Evolutionary conservation across 495 filamentous ascomycete genomes (phyloP), one percentile per base, ranked within the genome.

Genomic region (Umbilicaria muhlenbergii): DNA sequence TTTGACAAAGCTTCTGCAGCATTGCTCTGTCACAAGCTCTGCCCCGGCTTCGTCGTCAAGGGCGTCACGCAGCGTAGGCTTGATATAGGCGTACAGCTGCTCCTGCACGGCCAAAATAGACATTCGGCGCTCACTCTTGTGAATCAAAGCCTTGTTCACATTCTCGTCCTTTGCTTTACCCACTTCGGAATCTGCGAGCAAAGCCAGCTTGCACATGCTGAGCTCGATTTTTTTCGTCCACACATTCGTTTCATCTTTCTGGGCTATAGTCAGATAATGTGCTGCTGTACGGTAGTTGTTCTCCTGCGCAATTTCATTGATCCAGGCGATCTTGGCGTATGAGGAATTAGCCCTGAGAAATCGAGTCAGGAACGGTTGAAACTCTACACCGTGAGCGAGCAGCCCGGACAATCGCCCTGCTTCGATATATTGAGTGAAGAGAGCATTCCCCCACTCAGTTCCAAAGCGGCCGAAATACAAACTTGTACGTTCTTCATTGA

Each of bases 171-270:
- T 50, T 15, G 42, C 42, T 38, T 56, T 50, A 10, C 53, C 51
- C 43, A 63, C 63, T 36, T 68, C 61, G 42, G 55, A 53, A 16
- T 65, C 77, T 24, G 82, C 81, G 45, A 95, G 57, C 45, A 80
- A 69, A 12, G 83, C 73, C 8, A 98, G 64, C 59, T 93, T 94
- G 11, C 82, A 77, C 16, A 96, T 67, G 37, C 84, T 88, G n/a
- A 94, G 64, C 56, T 94, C 77, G 32, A 92, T 80, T 56, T 91
- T 91, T 58, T 89, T 85, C 58, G 71, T 82, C 87, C 87, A 94
- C 10, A 89, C 57, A 39, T 86, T 77, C 36, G 73, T 70, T 53
- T 94, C 84, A 36, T 71, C 70, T 21, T 66, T 61, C 32, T 75
- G 59, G 10, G 82, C 86, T 4, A 83, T 61, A 10, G 71, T 59